These are phyloP conservation scores for Fragilariopsis cylindrus DNA, from an alignment of 108 stramenopile genomes.

Conservation along the genomic window DNA sequence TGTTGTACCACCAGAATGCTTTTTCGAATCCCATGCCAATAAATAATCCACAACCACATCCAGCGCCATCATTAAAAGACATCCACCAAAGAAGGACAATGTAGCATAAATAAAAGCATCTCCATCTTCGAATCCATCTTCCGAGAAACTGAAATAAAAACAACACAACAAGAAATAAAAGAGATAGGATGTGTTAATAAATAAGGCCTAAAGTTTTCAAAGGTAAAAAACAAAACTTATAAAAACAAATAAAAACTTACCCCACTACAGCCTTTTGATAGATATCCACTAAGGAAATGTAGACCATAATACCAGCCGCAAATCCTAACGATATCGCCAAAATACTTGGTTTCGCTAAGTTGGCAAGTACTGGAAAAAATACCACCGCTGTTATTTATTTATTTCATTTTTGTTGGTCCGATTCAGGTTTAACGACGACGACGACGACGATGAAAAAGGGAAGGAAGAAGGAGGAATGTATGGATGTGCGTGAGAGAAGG, in stretches of 20 bases:
- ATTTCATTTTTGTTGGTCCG: no score
- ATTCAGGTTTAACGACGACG: no score
- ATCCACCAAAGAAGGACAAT: conserved; percentile 61
- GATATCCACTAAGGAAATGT: conserved; percentile 88
- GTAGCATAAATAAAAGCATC: conserved; percentile 54
- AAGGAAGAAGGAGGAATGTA: no score
- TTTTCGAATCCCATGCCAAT: conserved; percentile 1
- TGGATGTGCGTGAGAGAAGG: no score
- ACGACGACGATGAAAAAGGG: no score
- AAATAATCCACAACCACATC: conserved; percentile 6
- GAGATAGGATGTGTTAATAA: background rate
- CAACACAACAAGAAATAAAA: no score
- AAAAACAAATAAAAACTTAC: no score
- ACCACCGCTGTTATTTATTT: conserved; percentile 53
- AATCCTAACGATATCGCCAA: conserved; percentile 78
- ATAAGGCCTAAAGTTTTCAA: no score
- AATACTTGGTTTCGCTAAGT: conserved; percentile 52
- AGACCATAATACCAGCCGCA: conserved; percentile 91
- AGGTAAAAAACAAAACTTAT: no score
- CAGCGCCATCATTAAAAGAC: conserved; percentile 55
- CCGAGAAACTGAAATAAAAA: conserved; percentile 27
- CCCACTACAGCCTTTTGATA: conserved; percentile 52
- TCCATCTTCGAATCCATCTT: conserved; percentile 37
- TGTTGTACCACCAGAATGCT: background rate
- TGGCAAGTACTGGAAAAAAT: conserved; percentile 64